Percentiles rank a stretch among this genome's conserved stretches.
Evolutionary conservation across 2,329 filamentous ascomycete species (phyloP).

Genomic region (Paecilomyces dactylethromorphus): DNA sequence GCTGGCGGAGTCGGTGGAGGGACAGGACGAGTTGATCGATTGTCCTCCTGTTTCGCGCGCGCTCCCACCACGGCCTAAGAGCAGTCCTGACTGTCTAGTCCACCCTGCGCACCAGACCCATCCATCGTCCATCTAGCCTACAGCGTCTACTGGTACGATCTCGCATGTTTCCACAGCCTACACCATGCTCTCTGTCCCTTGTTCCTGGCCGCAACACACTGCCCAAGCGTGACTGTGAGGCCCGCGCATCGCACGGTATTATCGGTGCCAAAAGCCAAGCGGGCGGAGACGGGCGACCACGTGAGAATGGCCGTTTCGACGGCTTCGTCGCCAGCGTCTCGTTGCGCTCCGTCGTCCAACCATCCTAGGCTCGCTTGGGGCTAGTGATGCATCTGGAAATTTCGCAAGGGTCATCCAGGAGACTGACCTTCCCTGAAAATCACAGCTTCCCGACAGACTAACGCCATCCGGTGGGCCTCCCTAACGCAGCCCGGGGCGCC

Average conservation of each 20-base stretch:
- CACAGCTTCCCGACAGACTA: neutral
- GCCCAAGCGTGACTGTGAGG: neutral
- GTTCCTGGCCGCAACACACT: neutral
- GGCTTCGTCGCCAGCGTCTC: neutral
- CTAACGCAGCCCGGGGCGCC: neutral
- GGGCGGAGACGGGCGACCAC: neutral
- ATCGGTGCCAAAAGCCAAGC: neutral
- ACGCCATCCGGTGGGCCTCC: neutral
- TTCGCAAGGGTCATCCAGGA: neutral
- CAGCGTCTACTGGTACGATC: neutral
- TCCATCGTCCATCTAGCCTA: neutral
- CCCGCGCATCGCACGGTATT: neutral
- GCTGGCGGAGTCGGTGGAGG: neutral
- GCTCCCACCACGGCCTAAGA: neutral
- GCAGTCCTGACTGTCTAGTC: neutral
- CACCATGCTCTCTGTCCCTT: neutral
- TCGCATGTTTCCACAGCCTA: neutral
- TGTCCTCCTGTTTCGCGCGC: neutral
- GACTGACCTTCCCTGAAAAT: neutral
- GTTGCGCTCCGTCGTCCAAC: neutral
- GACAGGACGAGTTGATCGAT: neutral
- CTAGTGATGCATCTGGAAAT: slow-evolving; percentile 1
- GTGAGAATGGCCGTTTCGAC: neutral
- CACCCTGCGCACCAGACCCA: no score
- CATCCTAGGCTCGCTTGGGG: neutral